Conservation (phyloP, 169 alveolate genomes). For the Plasmodium gaboni region DNA sequence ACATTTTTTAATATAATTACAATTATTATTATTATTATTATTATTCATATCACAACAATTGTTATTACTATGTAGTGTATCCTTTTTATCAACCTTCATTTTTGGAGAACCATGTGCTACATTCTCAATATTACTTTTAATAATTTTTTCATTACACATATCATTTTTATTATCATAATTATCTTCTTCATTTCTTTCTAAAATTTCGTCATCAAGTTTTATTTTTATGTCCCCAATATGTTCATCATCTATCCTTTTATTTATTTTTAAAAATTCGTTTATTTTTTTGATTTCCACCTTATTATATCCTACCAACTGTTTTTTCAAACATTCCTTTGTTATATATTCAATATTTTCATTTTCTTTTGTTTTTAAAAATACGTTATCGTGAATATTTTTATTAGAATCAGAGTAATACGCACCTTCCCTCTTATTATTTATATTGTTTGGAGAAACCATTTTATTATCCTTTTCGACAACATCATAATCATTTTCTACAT, state of each 20-base stretch:
- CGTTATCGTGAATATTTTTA: conserved; percentile 3
- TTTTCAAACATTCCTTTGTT: not conserved
- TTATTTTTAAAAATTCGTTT: too few relatives aligned
- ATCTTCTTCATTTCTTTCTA: not conserved
- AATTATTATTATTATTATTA: not conserved
- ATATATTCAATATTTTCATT: not conserved
- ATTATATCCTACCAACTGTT: not conserved
- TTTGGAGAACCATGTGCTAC: not conserved
- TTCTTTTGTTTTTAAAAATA: not conserved
- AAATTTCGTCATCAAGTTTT: too few relatives aligned
- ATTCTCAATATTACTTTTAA: not conserved
- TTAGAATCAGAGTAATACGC: conserved; percentile 24
- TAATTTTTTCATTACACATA: not conserved
- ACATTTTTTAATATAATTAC: not conserved
- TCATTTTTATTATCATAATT: not conserved
- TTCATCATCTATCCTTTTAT: too few relatives aligned
- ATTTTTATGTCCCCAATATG: too few relatives aligned
- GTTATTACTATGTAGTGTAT: not conserved
- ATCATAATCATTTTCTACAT: conserved; percentile 7
- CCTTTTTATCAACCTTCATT: not conserved
- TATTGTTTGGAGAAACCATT: not conserved
- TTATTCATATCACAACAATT: conserved; percentile 3
- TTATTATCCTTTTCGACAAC: not conserved
- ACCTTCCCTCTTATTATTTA: not conserved
- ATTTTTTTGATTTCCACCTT: not conserved